Conservation (phyloP, 495 filamentous ascomycete species). For the Aspergillus haitiensis region DNA sequence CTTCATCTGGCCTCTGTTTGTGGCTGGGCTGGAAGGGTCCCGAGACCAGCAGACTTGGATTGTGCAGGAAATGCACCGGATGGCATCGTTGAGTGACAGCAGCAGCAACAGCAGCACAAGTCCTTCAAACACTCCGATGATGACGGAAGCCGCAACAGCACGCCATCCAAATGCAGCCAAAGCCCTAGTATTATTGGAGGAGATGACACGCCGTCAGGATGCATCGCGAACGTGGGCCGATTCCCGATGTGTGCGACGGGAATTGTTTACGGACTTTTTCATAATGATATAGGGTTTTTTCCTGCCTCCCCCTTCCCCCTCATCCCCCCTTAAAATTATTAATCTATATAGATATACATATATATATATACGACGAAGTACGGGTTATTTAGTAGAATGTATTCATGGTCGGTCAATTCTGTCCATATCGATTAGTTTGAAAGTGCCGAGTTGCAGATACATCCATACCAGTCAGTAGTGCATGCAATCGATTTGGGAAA, state of each 20-base stretch:
- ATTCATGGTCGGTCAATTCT: too few relatives aligned
- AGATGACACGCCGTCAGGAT: conserved; percentile 44
- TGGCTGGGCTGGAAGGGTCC: conserved; percentile 41
- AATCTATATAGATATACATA: too few relatives aligned
- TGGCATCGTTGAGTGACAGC: conserved; percentile 19
- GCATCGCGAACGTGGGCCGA: conserved; percentile 43
- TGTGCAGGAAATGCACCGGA: conserved; percentile 37
- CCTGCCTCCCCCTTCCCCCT: too few relatives aligned
- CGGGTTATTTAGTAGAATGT: too few relatives aligned
- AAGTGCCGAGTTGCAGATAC: too few relatives aligned
- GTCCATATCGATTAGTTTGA: too few relatives aligned
- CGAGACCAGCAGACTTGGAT: conserved; percentile 39
- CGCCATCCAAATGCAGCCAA: conserved; percentile 38
- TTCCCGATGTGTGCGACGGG: conserved; percentile 39
- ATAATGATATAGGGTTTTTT: conserved; percentile 32
- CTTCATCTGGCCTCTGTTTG: conserved; percentile 43
- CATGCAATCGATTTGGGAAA: neutral
- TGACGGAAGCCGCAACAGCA: neutral
- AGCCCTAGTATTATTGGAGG: conserved; percentile 35
- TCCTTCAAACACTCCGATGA: neutral
- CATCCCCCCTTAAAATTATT: too few relatives aligned
- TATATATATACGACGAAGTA: too few relatives aligned
- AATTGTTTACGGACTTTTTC: conserved; percentile 41
- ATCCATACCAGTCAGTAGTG: neutral
- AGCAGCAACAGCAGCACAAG: conserved; percentile 2